These are phyloP conservation scores for Lizonia empirigonia DNA, from an alignment of 2,329 filamentous ascomycete genomes.

Conservation along the genomic window DNA sequence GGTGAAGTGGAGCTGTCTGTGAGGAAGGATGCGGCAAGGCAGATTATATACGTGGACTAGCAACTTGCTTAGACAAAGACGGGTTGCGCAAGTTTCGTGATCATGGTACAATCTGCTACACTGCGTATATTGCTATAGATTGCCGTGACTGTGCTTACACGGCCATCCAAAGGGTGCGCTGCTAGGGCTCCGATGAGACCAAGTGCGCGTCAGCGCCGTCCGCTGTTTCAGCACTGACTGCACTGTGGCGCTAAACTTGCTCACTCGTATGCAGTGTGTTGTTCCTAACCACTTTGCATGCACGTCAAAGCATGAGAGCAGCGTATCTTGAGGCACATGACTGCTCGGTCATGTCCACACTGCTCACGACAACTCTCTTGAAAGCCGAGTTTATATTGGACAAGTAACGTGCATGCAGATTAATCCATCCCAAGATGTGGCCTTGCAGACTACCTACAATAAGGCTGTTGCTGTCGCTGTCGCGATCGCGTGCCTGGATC, in stretches of 20 bases:
- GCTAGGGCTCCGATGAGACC: conserved; percentile 32
- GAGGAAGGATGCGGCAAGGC: conserved; percentile 2
- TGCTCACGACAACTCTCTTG: neutral
- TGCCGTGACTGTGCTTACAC: conserved; percentile 21
- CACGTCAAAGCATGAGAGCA: neutral
- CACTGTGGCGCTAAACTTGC: conserved; percentile 44
- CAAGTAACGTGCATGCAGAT: neutral
- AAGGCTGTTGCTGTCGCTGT: neutral
- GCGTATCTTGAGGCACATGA: neutral
- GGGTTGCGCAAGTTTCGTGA: conserved; percentile 22
- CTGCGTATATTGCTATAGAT: conserved; percentile 19
- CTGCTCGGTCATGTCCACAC: too few relatives aligned
- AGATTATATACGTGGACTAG: conserved; percentile 15
- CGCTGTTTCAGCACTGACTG: conserved; percentile 26
- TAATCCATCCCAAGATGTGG: neutral
- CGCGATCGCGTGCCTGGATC: conserved; percentile 5
- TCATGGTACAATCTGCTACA: conserved; percentile 18
- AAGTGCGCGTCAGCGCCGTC: conserved; percentile 22
- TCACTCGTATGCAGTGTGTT: conserved; percentile 27
- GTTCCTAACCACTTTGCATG: neutral
- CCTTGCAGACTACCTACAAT: neutral
- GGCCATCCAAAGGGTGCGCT: conserved; percentile 11
- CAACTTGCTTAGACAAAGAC: conserved; percentile 3
- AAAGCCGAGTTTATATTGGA: neutral
- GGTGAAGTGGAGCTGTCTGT: conserved; percentile 13